These are phyloP conservation scores for Ustilago crameri DNA, from an alignment of 1,284 basidiomycete genomes.

Conservation along the genomic window DNA sequence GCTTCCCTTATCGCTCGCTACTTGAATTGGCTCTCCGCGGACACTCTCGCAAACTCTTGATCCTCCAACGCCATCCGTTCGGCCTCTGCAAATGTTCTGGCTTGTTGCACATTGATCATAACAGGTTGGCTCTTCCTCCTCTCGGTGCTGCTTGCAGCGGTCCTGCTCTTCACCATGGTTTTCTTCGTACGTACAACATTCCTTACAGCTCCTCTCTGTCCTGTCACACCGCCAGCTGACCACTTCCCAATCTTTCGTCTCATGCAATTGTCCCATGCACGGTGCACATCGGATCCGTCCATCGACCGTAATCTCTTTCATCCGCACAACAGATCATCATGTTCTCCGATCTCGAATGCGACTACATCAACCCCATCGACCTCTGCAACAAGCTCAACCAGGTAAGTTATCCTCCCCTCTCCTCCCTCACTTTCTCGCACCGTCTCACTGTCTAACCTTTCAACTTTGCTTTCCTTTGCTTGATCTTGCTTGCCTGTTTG, in stretches of 20 bases:
- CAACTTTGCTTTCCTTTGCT: neutral
- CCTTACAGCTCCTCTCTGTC: neutral
- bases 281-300: neutral
- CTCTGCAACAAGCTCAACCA: constrained; percentile 99
- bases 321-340: constrained; percentile 86
- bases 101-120: neutral
- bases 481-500: neutral
- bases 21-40: too few relatives aligned
- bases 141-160: constrained; percentile 65
- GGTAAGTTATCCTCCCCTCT: constrained; percentile 71
- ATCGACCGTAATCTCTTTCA: neutral
- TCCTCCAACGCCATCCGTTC: too few relatives aligned
- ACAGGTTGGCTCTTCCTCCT: constrained; percentile 66
- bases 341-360: constrained; percentile 74
- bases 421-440: neutral
- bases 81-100: neutral
- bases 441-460: neutral
- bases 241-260: neutral
- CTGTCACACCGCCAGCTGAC: neutral
- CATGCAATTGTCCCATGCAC: neutral
- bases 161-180: constrained; percentile 67
- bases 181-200: constrained; percentile 61
- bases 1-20: neutral
- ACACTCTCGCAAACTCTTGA: too few relatives aligned
- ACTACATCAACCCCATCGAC: constrained; percentile 99